Conservation (phyloP, 176 grass and related monocot genomes). For the Cymbopogon citratus region DNA sequence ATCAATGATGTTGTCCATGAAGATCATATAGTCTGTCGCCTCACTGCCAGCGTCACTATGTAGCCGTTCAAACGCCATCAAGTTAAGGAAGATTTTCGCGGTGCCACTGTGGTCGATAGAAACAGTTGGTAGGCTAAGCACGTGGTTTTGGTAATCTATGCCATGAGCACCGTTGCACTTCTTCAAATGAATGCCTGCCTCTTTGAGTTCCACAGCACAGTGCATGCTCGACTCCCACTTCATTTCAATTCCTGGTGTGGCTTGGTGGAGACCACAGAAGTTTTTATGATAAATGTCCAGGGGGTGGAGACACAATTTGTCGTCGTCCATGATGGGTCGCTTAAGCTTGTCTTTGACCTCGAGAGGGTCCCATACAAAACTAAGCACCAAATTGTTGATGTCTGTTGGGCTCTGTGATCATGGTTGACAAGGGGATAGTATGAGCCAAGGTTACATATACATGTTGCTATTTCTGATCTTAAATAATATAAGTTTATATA, state of each 20-base stretch:
- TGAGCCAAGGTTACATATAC: no score
- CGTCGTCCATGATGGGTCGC: no score
- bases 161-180: slow-evolving; percentile 15
- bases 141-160: slow-evolving; percentile 27
- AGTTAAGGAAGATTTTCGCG: slow-evolving; percentile 48
- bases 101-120: slow-evolving; percentile 10
- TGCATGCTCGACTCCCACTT: neutral
- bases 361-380: no score
- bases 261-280: neutral
- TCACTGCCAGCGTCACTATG: slow-evolving; percentile 26
- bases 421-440: no score
- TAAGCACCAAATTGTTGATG: no score
- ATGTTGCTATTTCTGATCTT: no score
- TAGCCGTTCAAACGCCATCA: slow-evolving; percentile 61
- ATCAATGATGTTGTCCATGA: slow-evolving; percentile 61
- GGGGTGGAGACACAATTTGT: neutral
- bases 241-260: no score
- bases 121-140: slow-evolving; percentile 16
- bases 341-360: no score
- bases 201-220: slow-evolving; percentile 40
- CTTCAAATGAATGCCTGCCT: slow-evolving; percentile 50
- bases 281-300: neutral
- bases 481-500: no score
- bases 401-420: no score
- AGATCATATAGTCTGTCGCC: slow-evolving; percentile 36